phyloP scores from a whole-genome alignment of 257 asterid genomes.

The Solanum boliviense region DNA sequence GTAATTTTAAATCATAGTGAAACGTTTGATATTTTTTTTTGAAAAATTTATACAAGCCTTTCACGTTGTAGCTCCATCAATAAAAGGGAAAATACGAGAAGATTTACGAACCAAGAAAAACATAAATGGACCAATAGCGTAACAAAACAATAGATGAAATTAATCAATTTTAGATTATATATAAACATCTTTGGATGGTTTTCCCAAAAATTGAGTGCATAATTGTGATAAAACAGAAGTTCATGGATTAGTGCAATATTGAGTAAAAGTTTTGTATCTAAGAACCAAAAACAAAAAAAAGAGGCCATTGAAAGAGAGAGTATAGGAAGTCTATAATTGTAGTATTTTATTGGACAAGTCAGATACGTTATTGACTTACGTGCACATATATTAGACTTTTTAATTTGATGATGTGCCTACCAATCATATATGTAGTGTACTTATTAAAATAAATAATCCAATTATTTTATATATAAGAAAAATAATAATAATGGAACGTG shows the following conservation, averaged over 20 bases:
- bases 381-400: slow-evolving; percentile 3
- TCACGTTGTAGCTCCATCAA: neutral
- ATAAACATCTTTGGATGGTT: neutral
- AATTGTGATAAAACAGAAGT: neutral
- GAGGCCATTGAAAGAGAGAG: neutral
- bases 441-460: neutral
- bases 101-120: neutral
- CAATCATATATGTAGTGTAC: neutral
- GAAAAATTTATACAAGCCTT: neutral
- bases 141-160: too few species aligned
- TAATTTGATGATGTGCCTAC: neutral
- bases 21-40: rapidly evolving
- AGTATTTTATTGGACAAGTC: slow-evolving; percentile 9
- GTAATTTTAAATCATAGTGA: neutral
- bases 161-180: neutral
- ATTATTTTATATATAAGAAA: neutral
- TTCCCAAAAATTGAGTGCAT: neutral
- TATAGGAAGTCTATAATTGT: neutral
- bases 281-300: neutral
- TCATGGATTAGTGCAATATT: neutral
- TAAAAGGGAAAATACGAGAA: neutral
- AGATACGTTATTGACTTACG: slow-evolving; percentile 40
- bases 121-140: neutral
- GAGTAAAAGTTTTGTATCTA: neutral
- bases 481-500: neutral